A percentile compares a stretch with the other conserved stretches of the same genome.
phyloP scores from a whole-genome alignment of 177 flowering plant genomes.

The Vitis hybrid region DNA sequence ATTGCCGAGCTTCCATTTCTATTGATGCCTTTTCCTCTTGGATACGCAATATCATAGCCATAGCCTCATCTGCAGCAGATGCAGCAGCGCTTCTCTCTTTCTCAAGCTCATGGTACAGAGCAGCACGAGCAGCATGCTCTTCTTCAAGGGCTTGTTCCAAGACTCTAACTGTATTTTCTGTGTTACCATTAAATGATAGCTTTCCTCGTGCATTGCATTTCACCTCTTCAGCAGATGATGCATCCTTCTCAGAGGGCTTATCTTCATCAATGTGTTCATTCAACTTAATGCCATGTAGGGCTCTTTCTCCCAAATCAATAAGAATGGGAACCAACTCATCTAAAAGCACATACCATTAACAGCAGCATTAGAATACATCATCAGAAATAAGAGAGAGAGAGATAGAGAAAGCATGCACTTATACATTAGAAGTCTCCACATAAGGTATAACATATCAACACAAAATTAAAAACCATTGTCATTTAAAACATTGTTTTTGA shows the following conservation, averaged over 20 bases:
- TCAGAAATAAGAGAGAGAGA: background rate
- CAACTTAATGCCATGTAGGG: constrained; percentile 13
- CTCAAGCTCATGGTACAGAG: constrained; percentile 72
- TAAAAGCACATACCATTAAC: constrained; percentile 21
- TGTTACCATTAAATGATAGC: constrained; percentile 21
- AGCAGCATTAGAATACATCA: constrained; percentile 3
- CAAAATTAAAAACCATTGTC: background rate
- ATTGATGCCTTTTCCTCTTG: constrained; percentile 89
- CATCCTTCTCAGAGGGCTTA: constrained; percentile 20
- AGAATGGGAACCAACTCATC: constrained; percentile 30
- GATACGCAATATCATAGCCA: constrained; percentile 93
- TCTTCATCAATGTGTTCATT: constrained; percentile 26
- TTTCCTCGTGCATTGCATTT: constrained; percentile 8
- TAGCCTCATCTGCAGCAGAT: constrained; percentile 89
- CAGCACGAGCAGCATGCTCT: constrained; percentile 56
- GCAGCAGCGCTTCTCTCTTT: constrained; percentile 95
- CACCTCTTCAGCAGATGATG: constrained; percentile 21
- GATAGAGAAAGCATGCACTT: background rate
- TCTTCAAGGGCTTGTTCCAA: constrained; percentile 68
- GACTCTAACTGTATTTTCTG: constrained; percentile 27
- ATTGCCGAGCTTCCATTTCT: constrained; percentile 90
- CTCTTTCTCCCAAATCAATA: constrained; percentile 15
- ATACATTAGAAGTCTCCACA: background rate
- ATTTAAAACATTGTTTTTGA: no score
- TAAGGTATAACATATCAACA: background rate